phyloP scores from a whole-genome alignment of 768 basidiomycete genomes.

The Naganishia kalamii region DNA sequence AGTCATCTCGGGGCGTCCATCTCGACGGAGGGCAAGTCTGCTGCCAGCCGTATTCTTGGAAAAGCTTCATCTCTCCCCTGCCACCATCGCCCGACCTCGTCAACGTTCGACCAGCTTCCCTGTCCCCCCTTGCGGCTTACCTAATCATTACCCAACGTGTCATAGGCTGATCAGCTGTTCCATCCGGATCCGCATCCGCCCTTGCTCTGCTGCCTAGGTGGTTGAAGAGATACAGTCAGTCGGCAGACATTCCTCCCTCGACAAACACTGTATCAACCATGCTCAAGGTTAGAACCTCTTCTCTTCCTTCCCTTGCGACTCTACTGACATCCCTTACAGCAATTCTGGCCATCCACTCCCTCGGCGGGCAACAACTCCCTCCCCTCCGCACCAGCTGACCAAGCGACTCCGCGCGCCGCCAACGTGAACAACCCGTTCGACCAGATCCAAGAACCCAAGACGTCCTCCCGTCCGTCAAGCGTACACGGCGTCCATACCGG shows the following conservation, averaged over 20 bases:
- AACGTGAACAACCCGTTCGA: slow-evolving; percentile 38
- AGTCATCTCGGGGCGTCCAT: too few species aligned
- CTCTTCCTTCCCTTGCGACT: background rate
- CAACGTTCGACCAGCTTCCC: too few species aligned
- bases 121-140: too few species aligned
- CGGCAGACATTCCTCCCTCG: slow-evolving; percentile 10
- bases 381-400: slow-evolving; percentile 37
- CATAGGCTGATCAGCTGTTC: too few species aligned
- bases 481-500: slow-evolving; percentile 2
- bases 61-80: too few species aligned
- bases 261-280: slow-evolving; percentile 32
- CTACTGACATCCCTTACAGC: background rate
- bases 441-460: background rate
- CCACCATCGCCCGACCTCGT: too few species aligned
- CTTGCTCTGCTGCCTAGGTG: background rate
- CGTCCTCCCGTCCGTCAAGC: slow-evolving; percentile 1
- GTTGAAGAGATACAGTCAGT: too few species aligned
- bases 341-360: slow-evolving; percentile 28
- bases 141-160: too few species aligned
- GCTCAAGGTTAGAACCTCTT: background rate
- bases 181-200: background rate
- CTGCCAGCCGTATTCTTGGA: too few species aligned
- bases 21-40: too few species aligned
- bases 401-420: slow-evolving; percentile 41
- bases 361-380: slow-evolving; percentile 38